Evolutionary conservation across 2,329 filamentous ascomycete genomes (phyloP).

Genomic region (Lithohypha guttulata): DNA sequence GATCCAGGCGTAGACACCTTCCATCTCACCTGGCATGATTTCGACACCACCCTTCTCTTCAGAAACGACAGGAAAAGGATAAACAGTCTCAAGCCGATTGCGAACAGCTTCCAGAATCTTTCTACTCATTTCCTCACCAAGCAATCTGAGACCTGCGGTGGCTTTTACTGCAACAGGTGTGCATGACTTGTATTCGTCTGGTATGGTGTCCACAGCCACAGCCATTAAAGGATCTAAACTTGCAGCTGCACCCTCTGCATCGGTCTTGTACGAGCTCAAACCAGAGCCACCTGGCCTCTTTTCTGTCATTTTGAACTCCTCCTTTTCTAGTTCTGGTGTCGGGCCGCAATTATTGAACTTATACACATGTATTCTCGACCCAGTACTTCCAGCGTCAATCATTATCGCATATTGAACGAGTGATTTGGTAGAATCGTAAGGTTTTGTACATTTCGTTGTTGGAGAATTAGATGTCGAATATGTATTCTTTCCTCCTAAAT

Average conservation of each 20-base stretch:
- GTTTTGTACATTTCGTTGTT: slow-evolving; percentile 62
- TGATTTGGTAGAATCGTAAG: slow-evolving; percentile 77
- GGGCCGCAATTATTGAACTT: slow-evolving; percentile 97
- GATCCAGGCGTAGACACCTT: slow-evolving; percentile 98
- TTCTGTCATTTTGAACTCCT: slow-evolving; percentile 87
- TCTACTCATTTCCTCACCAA: slow-evolving; percentile 69
- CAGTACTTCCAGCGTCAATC: slow-evolving; percentile 96
- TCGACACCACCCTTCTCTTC: slow-evolving; percentile 76
- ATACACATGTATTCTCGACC: slow-evolving; percentile 96
- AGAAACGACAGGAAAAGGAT: slow-evolving; percentile 89
- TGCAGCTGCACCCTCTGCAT: slow-evolving; percentile 78
- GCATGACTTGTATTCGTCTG: slow-evolving; percentile 81
- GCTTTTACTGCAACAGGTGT: slow-evolving; percentile 95
- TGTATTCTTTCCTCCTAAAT: slow-evolving; percentile 20
- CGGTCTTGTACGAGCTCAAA: slow-evolving; percentile 74
- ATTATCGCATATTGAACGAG: slow-evolving; percentile 96
- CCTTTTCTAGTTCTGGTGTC: slow-evolving; percentile 86
- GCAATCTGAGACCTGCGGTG: slow-evolving; percentile 80
- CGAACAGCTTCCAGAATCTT: slow-evolving; percentile 81
- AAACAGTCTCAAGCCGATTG: slow-evolving; percentile 69
- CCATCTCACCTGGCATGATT: slow-evolving; percentile 95
- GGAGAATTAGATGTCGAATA: slow-evolving; percentile 19
- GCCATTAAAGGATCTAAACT: slow-evolving; percentile 82
- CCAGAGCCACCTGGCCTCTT: slow-evolving; percentile 68
- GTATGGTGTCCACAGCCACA: slow-evolving; percentile 72